phyloP scores from a whole-genome alignment of 495 filamentous ascomycete genomes.

The Barbatosphaeria neglecta region DNA sequence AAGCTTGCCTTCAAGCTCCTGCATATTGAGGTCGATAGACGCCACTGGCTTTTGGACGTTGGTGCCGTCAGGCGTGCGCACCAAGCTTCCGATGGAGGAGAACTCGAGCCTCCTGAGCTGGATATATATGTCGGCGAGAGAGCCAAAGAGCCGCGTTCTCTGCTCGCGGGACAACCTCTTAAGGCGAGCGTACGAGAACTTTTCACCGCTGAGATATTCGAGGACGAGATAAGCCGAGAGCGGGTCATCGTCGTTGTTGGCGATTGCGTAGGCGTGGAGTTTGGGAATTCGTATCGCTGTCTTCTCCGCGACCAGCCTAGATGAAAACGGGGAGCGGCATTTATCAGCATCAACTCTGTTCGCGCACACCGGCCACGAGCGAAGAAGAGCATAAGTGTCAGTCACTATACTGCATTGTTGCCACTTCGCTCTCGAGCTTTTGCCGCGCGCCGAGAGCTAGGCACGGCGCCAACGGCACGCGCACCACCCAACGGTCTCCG shows the following conservation, averaged over 20 bases:
- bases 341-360: background rate
- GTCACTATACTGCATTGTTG: constrained; percentile 15
- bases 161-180: constrained; percentile 8
- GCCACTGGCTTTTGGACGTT: constrained; percentile 10
- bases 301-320: constrained; percentile 13
- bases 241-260: constrained; percentile 4
- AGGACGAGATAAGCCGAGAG: constrained; percentile 16
- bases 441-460: constrained; percentile 9
- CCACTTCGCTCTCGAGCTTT: constrained; percentile 18
- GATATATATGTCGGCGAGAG: constrained; percentile 15
- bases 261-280: constrained; percentile 11
- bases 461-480: constrained; percentile 16
- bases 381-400: no score
- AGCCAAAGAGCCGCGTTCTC: constrained; percentile 6
- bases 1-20: constrained; percentile 13
- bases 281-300: constrained; percentile 17
- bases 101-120: constrained; percentile 19
- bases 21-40: constrained; percentile 16
- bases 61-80: constrained; percentile 6
- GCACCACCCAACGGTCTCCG: constrained; percentile 16
- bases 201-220: constrained; percentile 15
- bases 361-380: no score
- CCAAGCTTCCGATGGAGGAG: constrained; percentile 13
- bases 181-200: constrained; percentile 7
- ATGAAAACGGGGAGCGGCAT: background rate